Evolutionary conservation across 345 rosid genomes (phyloP), one percentile per base, ranked within the genome.

Genomic region (Moricandia arvensis): DNA sequence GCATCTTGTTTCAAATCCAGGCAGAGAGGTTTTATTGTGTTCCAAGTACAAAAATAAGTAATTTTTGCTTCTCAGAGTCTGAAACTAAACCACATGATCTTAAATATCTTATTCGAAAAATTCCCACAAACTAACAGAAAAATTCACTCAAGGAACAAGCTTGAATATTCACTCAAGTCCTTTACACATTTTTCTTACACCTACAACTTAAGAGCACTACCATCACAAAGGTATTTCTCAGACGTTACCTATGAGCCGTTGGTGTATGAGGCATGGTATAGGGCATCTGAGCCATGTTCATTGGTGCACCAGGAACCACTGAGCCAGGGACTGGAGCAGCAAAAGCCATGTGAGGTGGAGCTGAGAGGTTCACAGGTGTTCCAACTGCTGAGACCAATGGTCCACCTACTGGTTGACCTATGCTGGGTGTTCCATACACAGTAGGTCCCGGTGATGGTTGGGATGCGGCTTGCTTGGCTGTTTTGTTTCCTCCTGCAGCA

Each of bases 401-500:
- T 27, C 98, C 90, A 76, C 91, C 93, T 47, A 93, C 80, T 1
- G 96, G 96, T 65, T 91, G 98, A 70, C 95, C 96, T 8, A 91
- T 90, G 15, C 89, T 80, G 15, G 89, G 91, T 75, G 88, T 64
- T 62, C 91, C 88, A 68, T 91, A 91, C 35, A 85, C 66, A 57
- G 90, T 78, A 45, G 87, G 79, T n/a, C 87, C 86, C 0, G 86
- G 76, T 1, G 86, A 80, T 17, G 89, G 75, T 74, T 83, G 93
- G 58, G 90, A 66, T 27, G 85, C 74, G 3, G 71, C 69, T 75
- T 83, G 97, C 83, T 91, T 89, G 37, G 73, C 70, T 47, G 89
- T 53, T 74, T 91, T 91, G 38, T 87, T 87, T 7, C 73, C 77
- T 37, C 72, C 76, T 72, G 85, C 94, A 30, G 82, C 74, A 27